Conservation (phyloP, 2,329 filamentous ascomycete genomes). For the Phialophora verrucosa region DNA sequence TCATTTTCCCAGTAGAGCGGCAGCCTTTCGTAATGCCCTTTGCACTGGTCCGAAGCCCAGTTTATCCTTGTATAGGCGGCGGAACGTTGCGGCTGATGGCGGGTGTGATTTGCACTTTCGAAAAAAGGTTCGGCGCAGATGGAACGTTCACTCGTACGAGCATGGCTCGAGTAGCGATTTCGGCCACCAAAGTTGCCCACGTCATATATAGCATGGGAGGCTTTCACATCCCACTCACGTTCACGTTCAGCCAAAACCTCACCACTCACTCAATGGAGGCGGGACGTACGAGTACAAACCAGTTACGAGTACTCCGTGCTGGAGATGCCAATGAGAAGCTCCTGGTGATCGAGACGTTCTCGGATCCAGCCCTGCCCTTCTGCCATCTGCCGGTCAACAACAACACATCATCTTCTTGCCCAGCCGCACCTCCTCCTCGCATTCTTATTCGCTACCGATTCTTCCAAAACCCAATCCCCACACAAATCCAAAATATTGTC, state of each 20-base stretch:
- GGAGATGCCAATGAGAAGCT: background rate
- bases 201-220: background rate
- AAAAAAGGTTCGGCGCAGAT: background rate
- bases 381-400: background rate
- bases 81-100: conserved; percentile 13
- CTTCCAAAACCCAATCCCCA: conserved; percentile 14
- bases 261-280: background rate
- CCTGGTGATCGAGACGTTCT: background rate
- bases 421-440: background rate
- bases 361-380: background rate
- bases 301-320: background rate
- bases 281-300: no score
- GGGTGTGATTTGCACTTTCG: background rate
- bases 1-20: background rate
- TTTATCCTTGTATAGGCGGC: background rate
- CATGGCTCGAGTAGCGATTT: background rate
- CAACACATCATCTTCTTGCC: background rate
- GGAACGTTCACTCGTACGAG: background rate
- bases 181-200: background rate
- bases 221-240: background rate
- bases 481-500: conserved; percentile 18
- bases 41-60: background rate
- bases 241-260: background rate
- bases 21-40: background rate
- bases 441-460: background rate